Evolutionary conservation across 208 protist species (phyloP), one percentile per base, ranked within the genome.

Genomic region (Leishmania amazonensis): DNA sequence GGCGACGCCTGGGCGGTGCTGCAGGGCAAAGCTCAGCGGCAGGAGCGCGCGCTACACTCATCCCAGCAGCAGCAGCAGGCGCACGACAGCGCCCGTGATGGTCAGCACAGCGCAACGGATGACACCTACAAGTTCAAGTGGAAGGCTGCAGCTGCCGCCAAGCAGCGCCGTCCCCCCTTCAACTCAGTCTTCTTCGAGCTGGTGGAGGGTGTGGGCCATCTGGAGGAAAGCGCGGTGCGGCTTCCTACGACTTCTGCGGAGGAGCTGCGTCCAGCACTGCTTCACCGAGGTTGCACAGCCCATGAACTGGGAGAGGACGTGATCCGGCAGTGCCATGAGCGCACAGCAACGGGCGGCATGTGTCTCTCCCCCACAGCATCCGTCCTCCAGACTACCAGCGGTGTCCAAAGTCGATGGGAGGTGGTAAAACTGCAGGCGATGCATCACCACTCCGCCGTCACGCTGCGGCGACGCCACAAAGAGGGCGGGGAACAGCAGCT

Each of bases 381-480:
- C 51, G 47, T 19, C 49, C n/a, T 28, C 73, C 13, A 62, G 31
- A 76, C 51, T 4, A 5, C 17, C 31, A 76, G 73, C 73, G 49
- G 73, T 60, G 73, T 24, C 24, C 9, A 1, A n/a, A 51, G 68
- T 38, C 42, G 68, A 73, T 73, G 80, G 83, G 83, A 86, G 60
- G 89, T 96, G 72, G 75, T 68, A 42, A 78, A 62, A 57, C 87
- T 97, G 73, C 81, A 87, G 73, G 95, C 95, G 31, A 90, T 89
- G 89, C 95, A 96, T 67, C 85, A 95, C 60, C 95, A 97, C 86
- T 94, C 93, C 49, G 77, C 87, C 58, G 89, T 94, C 28, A 79
- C 85, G 45, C 76, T 97, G 8, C 80, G 77, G 73, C 47, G 51
- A 6, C 42, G 38, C n/a, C 17, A 28, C 1, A 79, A 40, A 8